Base-by-base conservation (phyloP, 805 yeast genomes). In the Metschnikowia proteae region DNA sequence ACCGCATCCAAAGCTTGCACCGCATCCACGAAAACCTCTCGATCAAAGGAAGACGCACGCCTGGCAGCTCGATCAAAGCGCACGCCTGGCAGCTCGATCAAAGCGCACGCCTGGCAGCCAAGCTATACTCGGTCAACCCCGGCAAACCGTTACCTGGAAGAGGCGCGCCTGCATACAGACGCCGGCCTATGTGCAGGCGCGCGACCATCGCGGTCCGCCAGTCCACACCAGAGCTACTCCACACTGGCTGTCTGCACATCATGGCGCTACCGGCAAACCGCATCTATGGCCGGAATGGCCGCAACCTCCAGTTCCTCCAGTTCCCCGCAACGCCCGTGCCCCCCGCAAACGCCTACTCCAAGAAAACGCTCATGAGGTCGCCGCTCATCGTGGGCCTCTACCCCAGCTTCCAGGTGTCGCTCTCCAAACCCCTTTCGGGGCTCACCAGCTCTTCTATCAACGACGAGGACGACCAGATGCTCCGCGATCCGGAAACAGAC, bases 341-440 rank as follows among this genome's bases (percentile, higher is more conserved):
- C 2, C 31, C 8, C 10, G 33, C 47, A n/a, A 28, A 54, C 13
- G 47, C 54, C 6, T 67, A 59, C 41, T 47, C 65, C 33, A 68
- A 67, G 51, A 66, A 68, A 49, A 71, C 74, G 9, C 52, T 77
- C n/a, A 55, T 73, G 32, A 66, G 66, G 13, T 70, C 78, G 13
- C 77, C 80, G 2, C 58, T 70, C 1, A 58, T 74, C 28, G 55
- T 59, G 26, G 58, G 62, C 17, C 64, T 76, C 25, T 63, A 65
- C 49, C 66, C 67, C 9, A 45, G 53, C 9, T 71, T 76, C 56
- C 51, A 56, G 22, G 74, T 73, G 1, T 56, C 59, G 22, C 47
- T 57, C 11, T 56, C 56, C 28, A 73, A 73, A 52, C 64, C 67
- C 3, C 60, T 67, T 10, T 43, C 58, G 8, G 75, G 74, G 6